phyloP scores from a whole-genome alignment of 148 eudicot species.

The Fagopyrum esculentum region DNA sequence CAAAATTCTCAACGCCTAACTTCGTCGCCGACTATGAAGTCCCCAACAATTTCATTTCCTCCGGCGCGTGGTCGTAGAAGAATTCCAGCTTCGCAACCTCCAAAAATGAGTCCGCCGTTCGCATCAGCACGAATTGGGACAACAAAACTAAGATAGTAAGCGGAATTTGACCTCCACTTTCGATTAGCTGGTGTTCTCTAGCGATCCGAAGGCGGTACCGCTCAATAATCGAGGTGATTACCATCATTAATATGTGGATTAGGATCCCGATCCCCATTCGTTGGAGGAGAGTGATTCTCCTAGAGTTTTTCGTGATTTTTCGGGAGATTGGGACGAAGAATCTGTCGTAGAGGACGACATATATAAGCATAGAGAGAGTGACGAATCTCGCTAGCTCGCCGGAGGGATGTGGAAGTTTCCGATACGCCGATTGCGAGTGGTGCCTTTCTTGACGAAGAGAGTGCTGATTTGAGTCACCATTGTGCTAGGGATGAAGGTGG shows the following conservation, averaged over 20 bases:
- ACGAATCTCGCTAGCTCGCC: slow-evolving; percentile 55
- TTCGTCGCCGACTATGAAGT: slow-evolving; percentile 57
- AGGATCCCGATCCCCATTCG: slow-evolving; percentile 70
- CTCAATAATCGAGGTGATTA: slow-evolving; percentile 36
- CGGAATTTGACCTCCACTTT: slow-evolving; percentile 46
- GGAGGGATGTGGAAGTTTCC: slow-evolving; percentile 59
- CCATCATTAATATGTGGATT: slow-evolving; percentile 51
- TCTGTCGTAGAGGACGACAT: slow-evolving; percentile 52
- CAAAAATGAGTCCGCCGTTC: slow-evolving; percentile 58
- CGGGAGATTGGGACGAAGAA: slow-evolving; percentile 36
- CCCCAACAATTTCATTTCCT: slow-evolving; percentile 81
- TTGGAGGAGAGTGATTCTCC: slow-evolving; percentile 65
- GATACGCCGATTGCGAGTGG: slow-evolving; percentile 38
- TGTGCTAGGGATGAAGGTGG: slow-evolving; percentile 53
- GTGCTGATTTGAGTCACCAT: slow-evolving; percentile 66
- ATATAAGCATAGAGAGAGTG: slow-evolving; percentile 58
- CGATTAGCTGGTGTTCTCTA: slow-evolving; percentile 35
- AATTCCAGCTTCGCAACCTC: slow-evolving; percentile 75
- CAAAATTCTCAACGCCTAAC: slow-evolving; percentile 47
- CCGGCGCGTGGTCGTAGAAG: slow-evolving; percentile 85
- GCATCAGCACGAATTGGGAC: slow-evolving; percentile 68
- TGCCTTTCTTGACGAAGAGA: slow-evolving; percentile 78
- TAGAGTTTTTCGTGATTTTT: slow-evolving; percentile 51
- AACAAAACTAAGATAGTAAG: slow-evolving; percentile 48
- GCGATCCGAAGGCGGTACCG: slow-evolving; percentile 49